Evolutionary conservation across 2,329 filamentous ascomycete genomes (phyloP).

Genomic region (Arthrinium phaeospermum): DNA sequence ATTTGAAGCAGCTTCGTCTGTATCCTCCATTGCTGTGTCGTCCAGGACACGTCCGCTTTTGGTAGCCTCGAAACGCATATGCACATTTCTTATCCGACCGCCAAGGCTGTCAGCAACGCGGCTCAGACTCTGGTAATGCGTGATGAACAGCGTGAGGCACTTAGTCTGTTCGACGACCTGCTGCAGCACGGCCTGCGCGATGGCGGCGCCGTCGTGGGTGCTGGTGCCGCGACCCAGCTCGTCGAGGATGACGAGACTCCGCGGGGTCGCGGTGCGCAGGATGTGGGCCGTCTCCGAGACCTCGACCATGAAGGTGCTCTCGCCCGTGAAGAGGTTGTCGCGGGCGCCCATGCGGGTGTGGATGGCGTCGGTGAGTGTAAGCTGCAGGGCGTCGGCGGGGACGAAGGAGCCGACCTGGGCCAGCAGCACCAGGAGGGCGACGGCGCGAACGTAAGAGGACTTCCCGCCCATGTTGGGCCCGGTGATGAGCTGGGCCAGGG

Average conservation of each 20-base stretch:
- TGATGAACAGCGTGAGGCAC: slow-evolving; percentile 92
- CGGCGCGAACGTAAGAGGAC: slow-evolving; percentile 92
- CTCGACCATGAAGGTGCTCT: slow-evolving; percentile 98
- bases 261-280: slow-evolving; percentile 83
- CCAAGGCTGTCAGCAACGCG: slow-evolving; percentile 72
- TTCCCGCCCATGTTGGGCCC: slow-evolving; percentile 99
- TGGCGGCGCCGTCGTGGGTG: slow-evolving; percentile 95
- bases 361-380: slow-evolving; percentile 89
- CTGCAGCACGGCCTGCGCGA: slow-evolving; percentile 88
- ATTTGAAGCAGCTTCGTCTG: slow-evolving; percentile 35
- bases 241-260: slow-evolving; percentile 88
- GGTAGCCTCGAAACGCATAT: slow-evolving; percentile 81
- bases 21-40: slow-evolving; percentile 17
- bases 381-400: slow-evolving; percentile 73
- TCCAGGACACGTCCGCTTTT: slow-evolving; percentile 26
- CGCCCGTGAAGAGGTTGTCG: slow-evolving; percentile 94
- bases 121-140: slow-evolving; percentile 90
- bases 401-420: slow-evolving; percentile 95
- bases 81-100: slow-evolving; percentile 78
- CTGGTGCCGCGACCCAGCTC: slow-evolving; percentile 92
- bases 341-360: slow-evolving; percentile 95
- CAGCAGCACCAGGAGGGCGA: slow-evolving; percentile 91
- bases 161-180: slow-evolving; percentile 77
- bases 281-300: slow-evolving; percentile 92
- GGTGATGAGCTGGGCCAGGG: slow-evolving; percentile 84